Evolutionary conservation across 352 stramenopile genomes (phyloP).

Genomic region (Phytopythium sindhum): DNA sequence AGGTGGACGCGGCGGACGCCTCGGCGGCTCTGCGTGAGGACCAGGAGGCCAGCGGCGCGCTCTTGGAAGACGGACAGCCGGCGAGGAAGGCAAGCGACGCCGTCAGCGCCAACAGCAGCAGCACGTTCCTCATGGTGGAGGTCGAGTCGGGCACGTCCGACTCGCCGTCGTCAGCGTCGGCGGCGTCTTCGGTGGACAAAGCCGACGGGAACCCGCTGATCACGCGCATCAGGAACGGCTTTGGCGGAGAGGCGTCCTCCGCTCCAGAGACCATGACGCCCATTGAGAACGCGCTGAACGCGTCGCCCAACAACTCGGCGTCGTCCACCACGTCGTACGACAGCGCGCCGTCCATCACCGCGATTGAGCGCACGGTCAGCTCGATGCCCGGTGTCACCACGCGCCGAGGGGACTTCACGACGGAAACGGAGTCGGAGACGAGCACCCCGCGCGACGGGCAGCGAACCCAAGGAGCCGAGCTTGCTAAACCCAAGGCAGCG

Average conservation of each 20-base stretch:
- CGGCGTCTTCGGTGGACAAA: slow-evolving; percentile 33
- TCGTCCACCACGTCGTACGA: slow-evolving; percentile 40
- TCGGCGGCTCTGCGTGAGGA: neutral
- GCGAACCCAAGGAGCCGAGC: neutral
- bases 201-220: slow-evolving; percentile 1
- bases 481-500: slow-evolving; percentile 22
- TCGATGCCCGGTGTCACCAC: slow-evolving; percentile 29
- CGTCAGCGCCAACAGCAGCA: slow-evolving; percentile 6
- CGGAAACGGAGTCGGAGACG: slow-evolving; percentile 10
- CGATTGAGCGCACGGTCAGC: slow-evolving; percentile 31
- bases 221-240: slow-evolving; percentile 16
- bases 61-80: neutral
- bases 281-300: slow-evolving; percentile 22
- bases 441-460: slow-evolving; percentile 4
- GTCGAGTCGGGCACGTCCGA: slow-evolving; percentile 22
- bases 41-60: neutral
- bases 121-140: slow-evolving; percentile 9
- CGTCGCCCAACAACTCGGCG: slow-evolving; percentile 30
- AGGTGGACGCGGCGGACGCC: neutral
- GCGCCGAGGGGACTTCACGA: slow-evolving; percentile 26
- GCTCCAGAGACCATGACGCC: slow-evolving; percentile 32
- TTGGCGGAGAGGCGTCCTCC: slow-evolving; percentile 21
- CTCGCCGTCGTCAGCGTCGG: slow-evolving; percentile 28
- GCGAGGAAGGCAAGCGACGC: slow-evolving; percentile 4
- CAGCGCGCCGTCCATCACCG: slow-evolving; percentile 39